phyloP scores from a whole-genome alignment of 2,329 filamentous ascomycete species.

The Pseudogymnoascus sp. region DNA sequence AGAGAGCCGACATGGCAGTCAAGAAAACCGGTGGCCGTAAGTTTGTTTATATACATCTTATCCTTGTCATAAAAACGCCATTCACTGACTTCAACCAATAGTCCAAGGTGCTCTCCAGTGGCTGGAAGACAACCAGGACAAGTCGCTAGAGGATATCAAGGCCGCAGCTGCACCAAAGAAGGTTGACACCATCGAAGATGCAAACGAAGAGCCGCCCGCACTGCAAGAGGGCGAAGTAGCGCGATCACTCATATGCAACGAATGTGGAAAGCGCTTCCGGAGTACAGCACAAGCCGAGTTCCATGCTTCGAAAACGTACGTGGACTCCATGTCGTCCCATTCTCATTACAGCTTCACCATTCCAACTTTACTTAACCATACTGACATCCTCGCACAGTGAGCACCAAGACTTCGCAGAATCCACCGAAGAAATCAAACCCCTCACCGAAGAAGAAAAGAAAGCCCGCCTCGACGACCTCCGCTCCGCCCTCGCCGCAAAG shows the following conservation, averaged over 20 bases:
- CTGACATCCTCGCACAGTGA: constrained; percentile 43
- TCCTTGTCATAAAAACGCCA: not conserved
- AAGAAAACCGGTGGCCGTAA: constrained; percentile 74
- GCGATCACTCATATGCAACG: constrained; percentile 83
- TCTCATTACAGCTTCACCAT: not conserved
- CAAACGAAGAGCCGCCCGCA: constrained; percentile 52
- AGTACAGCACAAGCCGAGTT: constrained; percentile 76
- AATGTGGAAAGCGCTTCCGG: constrained; percentile 87
- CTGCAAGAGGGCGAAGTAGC: constrained; percentile 65
- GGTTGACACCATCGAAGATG: constrained; percentile 45
- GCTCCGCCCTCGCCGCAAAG: constrained; percentile 66
- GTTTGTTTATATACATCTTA: constrained; percentile 28
- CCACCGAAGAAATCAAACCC: constrained; percentile 83
- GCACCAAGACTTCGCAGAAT: constrained; percentile 87
- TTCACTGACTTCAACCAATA: constrained; percentile 28
- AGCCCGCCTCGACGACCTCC: constrained; percentile 67
- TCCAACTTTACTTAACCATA: not conserved
- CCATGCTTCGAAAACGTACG: constrained; percentile 78
- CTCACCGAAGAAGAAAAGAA: constrained; percentile 89
- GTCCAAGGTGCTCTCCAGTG: constrained; percentile 89
- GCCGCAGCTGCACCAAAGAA: constrained; percentile 33
- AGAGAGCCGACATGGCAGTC: constrained; percentile 74
- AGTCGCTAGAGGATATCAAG: constrained; percentile 73
- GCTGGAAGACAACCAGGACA: constrained; percentile 89
- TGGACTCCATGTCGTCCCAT: constrained; percentile 11